Base-by-base conservation (phyloP, 164 flowering plant genomes). In the Tinospora cordifolia region DNA sequence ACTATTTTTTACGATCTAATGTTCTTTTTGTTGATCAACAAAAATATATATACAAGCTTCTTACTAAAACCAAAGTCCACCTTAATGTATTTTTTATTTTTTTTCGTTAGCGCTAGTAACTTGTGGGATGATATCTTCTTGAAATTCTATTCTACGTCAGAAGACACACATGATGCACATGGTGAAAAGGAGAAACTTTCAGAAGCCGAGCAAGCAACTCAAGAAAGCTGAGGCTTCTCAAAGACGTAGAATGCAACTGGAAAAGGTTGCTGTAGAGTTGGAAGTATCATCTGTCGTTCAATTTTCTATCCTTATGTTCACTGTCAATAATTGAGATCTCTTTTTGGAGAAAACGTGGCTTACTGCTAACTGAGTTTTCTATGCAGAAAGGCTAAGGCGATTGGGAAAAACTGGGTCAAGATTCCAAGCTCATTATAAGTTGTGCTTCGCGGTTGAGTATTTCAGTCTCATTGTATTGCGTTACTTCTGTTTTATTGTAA, bases 151-250 rank as follows among this genome's bases (percentile, higher is more conserved):
- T 4, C 36, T 30, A 30, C 4, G 36, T 30, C 36, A 30, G 36
- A 30, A 30, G 36, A 30, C 36, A 1, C 36, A 30, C 3, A 30
- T 4, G 36, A 30, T 30, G 36, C 36, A 30, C 4, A 30, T 30
- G 4, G 36, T 4, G 36, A 90, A 88, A 95, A 92, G 82, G 98
- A 92, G 79, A 84, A 88, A 72, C 96, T 95, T 59, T 44, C 99
- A 39, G 98, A 91, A 65, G 87, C 87, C 74, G 98, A 95, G 71
- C 95, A 84, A 84, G 79, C 99, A 88, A 74, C 73, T 90, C 63
- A 92, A 92, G 85, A 95, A 91, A 81, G 90, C 88, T 15, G 99
- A 95, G 87, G 97, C 96, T 78, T 98, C 99, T 72, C 90, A 90
- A 73, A 87, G 91, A 68, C 94, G 99, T 17, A 85, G 82, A 74